Conservation (phyloP, 371 early-diverging fungal genomes). For the Lichtheimia hyalospora region DNA sequence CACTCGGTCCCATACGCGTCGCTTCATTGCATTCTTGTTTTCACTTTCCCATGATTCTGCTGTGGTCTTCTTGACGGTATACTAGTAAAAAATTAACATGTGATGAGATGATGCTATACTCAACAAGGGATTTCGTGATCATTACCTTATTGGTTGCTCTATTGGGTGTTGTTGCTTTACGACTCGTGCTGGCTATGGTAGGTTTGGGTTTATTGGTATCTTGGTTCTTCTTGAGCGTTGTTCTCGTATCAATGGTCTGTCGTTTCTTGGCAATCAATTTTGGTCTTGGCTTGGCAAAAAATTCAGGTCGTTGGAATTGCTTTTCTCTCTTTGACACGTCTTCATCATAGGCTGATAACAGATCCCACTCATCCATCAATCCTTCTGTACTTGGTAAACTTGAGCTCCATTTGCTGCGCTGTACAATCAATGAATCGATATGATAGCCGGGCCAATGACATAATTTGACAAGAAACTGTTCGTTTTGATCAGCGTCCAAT, state of each 20-base stretch:
- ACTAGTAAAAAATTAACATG: not conserved
- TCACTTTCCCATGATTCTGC: conserved; percentile 9
- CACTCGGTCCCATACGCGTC: conserved; percentile 12
- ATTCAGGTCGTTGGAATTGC: conserved; percentile 8
- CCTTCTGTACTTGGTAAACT: not conserved
- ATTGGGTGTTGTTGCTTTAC: not conserved
- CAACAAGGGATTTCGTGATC: not conserved
- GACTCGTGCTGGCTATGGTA: not conserved
- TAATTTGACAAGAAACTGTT: not conserved
- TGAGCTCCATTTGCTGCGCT: not conserved
- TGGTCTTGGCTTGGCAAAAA: conserved; percentile 10
- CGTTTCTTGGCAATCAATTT: conserved; percentile 6
- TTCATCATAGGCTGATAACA: conserved; percentile 1
- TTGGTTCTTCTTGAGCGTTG: not conserved
- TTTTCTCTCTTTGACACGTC: conserved; percentile 1
- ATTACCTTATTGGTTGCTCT: not conserved
- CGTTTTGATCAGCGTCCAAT: not conserved
- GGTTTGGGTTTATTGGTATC: not conserved
- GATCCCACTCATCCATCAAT: conserved; percentile 7
- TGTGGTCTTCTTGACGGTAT: not conserved
- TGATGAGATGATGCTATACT: not conserved
- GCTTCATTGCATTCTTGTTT: conserved; percentile 6
- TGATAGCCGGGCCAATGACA: not conserved
- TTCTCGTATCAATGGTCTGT: not conserved
- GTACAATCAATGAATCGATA: conserved; percentile 4